These are phyloP conservation scores for Amanita rubescens DNA, from an alignment of 768 basidiomycete species.

Conservation along the genomic window DNA sequence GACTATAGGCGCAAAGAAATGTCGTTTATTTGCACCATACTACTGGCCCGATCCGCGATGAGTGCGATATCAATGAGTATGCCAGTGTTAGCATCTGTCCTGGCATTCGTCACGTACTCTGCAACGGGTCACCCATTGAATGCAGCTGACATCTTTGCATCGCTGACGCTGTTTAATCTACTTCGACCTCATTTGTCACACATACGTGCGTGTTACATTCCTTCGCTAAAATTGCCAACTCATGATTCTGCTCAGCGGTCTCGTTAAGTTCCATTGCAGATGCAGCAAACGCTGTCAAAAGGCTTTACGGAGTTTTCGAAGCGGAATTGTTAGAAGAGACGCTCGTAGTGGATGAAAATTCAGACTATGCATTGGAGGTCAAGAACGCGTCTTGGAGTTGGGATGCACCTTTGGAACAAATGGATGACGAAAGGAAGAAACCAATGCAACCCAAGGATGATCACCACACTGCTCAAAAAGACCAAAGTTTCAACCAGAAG, in stretches of 20 bases:
- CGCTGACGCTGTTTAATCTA: slow-evolving; percentile 81
- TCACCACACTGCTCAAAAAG: slow-evolving; percentile 22
- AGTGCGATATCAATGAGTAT: slow-evolving; percentile 64
- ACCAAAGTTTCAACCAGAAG: neutral
- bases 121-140: slow-evolving; percentile 59
- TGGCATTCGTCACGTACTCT: slow-evolving; percentile 73
- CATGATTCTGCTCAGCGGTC: slow-evolving; percentile 16
- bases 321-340: slow-evolving; percentile 68
- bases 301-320: slow-evolving; percentile 75
- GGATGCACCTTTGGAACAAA: slow-evolving; percentile 62
- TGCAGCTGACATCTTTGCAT: slow-evolving; percentile 74
- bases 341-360: slow-evolving; percentile 41
- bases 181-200: slow-evolving; percentile 79
- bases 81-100: slow-evolving; percentile 72
- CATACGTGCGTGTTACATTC: slow-evolving; percentile 33
- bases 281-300: slow-evolving; percentile 70
- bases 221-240: slow-evolving; percentile 8
- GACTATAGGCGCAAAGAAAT: slow-evolving; percentile 70
- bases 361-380: slow-evolving; percentile 60
- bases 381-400: slow-evolving; percentile 74
- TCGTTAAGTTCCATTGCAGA: slow-evolving; percentile 70
- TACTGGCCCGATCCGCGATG: slow-evolving; percentile 59
- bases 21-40: slow-evolving; percentile 53
- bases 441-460: slow-evolving; percentile 15
- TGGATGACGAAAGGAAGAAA: slow-evolving; percentile 24